phyloP scores from a whole-genome alignment of 192 early-diverging fungal species.

The Pilobolus umbonatus region DNA sequence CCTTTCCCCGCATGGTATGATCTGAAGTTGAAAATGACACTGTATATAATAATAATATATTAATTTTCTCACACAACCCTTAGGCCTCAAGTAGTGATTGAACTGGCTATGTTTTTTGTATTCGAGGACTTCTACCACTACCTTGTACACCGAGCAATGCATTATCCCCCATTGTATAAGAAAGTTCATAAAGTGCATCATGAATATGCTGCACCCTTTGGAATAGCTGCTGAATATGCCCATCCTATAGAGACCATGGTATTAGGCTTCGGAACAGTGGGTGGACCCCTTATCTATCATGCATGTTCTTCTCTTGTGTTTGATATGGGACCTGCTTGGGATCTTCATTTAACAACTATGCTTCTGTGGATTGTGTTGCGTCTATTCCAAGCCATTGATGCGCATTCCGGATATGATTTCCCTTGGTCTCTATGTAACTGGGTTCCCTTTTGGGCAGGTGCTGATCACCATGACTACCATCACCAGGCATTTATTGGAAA shows the following conservation, averaged over 20 bases:
- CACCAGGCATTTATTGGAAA: constrained; percentile 78
- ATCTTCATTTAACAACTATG: constrained; percentile 80
- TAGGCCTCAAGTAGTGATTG: constrained; percentile 36
- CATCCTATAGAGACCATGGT: constrained; percentile 83
- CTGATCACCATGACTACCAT: constrained; percentile 94
- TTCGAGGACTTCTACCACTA: constrained; percentile 90
- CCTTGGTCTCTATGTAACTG: constrained; percentile 88
- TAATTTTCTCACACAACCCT: not conserved
- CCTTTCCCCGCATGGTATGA: constrained; percentile 78
- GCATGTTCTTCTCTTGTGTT: not conserved
- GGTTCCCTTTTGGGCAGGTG: constrained; percentile 85
- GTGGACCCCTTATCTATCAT: constrained; percentile 60
- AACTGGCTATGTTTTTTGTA: constrained; percentile 73
- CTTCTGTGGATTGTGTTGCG: constrained; percentile 79
- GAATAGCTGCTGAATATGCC: constrained; percentile 81
- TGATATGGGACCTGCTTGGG: constrained; percentile 36
- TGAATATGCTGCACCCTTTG: constrained; percentile 86
- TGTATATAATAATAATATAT: not conserved
- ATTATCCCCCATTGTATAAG: constrained; percentile 85
- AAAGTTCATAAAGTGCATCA: constrained; percentile 94
- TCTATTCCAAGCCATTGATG: constrained; percentile 80
- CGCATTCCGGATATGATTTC: constrained; percentile 94
- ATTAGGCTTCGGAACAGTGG: constrained; percentile 80
- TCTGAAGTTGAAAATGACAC: not conserved
- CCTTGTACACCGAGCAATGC: constrained; percentile 85